Evolutionary conservation across 2,329 filamentous ascomycete species (phyloP), one percentile per base, ranked within the genome.

Genomic region (Tolypocladium inflatum): DNA sequence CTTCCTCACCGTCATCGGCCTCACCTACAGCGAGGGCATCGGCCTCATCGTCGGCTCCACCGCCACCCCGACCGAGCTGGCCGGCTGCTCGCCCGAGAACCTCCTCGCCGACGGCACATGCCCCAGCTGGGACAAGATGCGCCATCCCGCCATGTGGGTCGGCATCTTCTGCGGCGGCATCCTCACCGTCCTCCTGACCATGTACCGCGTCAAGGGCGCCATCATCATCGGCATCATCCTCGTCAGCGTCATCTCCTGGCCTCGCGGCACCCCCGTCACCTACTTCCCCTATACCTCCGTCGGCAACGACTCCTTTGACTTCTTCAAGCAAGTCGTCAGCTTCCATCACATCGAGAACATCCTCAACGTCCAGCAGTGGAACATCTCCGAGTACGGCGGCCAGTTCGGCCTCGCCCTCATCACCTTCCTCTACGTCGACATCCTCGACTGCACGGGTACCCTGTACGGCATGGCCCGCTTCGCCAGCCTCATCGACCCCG

Each of bases 391-490:
- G 5, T 85, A 90, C 58, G 85, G 87, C 13, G 84, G 84, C 4
- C 86, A 94, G 67, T 95, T 95, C 67, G 89, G 87, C 35, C 79
- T 94, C 55, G 91, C 91, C 0, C 84, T 95, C 62, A 86, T 95
- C 71, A 95, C 91, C 2, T 95, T 96, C 75, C 79, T 95, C 26
- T 95, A 96, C 67, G 90, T 95, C 63, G 91, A 96, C 67, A 93
- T 96, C 61, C 83, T 96, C 51, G 91, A 95, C 71, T 87, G 85
- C 63, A 96, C 91, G 0, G 91, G 90, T 65, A 95, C 90, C 1
- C 76, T 95, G 59, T 96, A 95, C 75, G 89, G 89, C 23, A 95
- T 96, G 90, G 91, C 91, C 21, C 86, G 87, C 37, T 94, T 93
- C 71, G 87, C 87, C 63, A 85, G 89, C 51, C 83, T 89, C 58